A percentile compares a stretch with the other conserved stretches of the same genome.
Conservation (phyloP, 1,284 basidiomycete genomes). For the Gastroboletus turbinatus region DNA sequence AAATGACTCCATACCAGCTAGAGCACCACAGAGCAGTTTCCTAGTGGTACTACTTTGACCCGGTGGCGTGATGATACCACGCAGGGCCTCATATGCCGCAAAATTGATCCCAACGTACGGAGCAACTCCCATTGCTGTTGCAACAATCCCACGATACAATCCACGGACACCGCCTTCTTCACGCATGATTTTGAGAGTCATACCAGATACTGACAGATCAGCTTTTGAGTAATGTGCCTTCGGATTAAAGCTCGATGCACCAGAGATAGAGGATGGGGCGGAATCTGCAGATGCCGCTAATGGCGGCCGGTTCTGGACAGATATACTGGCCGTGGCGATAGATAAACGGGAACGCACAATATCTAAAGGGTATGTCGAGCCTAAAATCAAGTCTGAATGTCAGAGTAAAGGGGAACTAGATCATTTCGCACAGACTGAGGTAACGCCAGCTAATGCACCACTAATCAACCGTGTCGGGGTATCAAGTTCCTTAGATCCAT, state of each 20-base stretch:
- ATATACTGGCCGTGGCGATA: conserved; percentile 83
- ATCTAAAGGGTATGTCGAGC: conserved; percentile 91
- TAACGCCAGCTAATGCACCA: conserved; percentile 89
- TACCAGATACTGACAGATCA: conserved; percentile 81
- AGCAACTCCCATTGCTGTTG: conserved; percentile 90
- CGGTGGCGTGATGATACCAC: conserved; percentile 73
- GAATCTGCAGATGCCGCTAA: conserved; percentile 22
- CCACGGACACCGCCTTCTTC: conserved; percentile 90
- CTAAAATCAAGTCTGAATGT: conserved; percentile 37
- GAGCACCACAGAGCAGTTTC: conserved; percentile 74
- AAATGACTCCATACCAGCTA: conserved; percentile 54
- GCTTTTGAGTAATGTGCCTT: conserved; percentile 43
- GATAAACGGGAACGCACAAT: conserved; percentile 90
- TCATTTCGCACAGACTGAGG: conserved; percentile 70
- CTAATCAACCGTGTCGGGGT: conserved; percentile 80
- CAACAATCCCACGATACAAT: conserved; percentile 84
- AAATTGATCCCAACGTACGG: conserved; percentile 91
- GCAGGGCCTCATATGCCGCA: conserved; percentile 73
- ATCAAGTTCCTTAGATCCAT: conserved; percentile 74
- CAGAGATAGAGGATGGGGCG: conserved; percentile 49
- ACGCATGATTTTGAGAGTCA: conserved; percentile 86
- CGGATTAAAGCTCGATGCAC: conserved; percentile 45
- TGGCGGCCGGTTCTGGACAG: conserved; percentile 32
- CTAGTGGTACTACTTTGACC: conserved; percentile 62
- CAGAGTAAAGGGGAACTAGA: conserved; percentile 17